Evolutionary conservation across 2,329 filamentous ascomycete genomes (phyloP).

Genomic region (Alternaria incomplexa): DNA sequence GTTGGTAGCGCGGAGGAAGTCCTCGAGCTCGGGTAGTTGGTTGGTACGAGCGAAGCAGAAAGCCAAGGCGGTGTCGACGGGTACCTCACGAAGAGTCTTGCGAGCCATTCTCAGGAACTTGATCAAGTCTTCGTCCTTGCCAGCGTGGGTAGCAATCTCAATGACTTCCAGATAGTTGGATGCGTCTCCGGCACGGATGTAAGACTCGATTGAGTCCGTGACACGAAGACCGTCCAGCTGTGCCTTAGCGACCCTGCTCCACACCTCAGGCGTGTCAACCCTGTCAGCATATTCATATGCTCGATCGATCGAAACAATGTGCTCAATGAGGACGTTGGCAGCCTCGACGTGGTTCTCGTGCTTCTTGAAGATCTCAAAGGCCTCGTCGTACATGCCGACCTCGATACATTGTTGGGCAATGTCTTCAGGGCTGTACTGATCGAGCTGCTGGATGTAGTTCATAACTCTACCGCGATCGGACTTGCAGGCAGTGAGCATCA

Average conservation of each 20-base stretch:
- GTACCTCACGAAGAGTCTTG: constrained; percentile 92
- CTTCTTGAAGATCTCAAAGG: constrained; percentile 99
- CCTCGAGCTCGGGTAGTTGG: constrained; percentile 90
- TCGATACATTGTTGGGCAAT: constrained; percentile 93
- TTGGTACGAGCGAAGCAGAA: constrained; percentile 93
- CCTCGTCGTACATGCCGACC: constrained; percentile 93
- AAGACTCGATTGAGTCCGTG: constrained; percentile 91
- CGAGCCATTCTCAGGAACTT: constrained; percentile 97
- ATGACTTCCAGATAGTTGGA: constrained; percentile 96
- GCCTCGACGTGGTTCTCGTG: constrained; percentile 86
- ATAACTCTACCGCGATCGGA: constrained; percentile 94
- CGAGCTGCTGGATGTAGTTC: constrained; percentile 92
- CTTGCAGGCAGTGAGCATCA: constrained; percentile 96
- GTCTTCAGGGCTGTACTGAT: constrained; percentile 88
- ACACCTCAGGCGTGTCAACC: constrained; percentile 91
- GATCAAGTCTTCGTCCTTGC: constrained; percentile 97
- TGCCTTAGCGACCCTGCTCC: constrained; percentile 98
- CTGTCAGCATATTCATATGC: constrained; percentile 95
- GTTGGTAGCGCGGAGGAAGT: constrained; percentile 91
- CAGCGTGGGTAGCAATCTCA: constrained; percentile 90
- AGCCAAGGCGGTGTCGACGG: constrained; percentile 90
- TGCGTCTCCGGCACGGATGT: constrained; percentile 92
- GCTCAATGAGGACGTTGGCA: constrained; percentile 89
- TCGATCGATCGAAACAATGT: constrained; percentile 97
- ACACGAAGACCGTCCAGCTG: constrained; percentile 95